Evolutionary conservation across 2,329 filamentous ascomycete genomes (phyloP), one percentile per base, ranked within the genome.

Genomic region (Trichoderma breve): DNA sequence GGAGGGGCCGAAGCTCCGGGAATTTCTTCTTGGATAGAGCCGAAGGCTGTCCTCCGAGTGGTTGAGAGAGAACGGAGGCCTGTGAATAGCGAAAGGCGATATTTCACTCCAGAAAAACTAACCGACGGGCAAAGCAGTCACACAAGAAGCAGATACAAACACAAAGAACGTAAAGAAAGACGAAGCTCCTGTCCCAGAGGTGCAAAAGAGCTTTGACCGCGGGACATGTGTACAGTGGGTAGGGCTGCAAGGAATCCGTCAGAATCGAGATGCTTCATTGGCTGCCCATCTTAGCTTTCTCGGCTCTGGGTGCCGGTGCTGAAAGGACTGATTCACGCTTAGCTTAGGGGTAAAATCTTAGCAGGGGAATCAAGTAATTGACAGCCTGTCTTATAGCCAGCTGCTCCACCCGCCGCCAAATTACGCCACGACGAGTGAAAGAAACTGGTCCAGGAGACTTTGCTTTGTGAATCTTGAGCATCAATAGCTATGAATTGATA

Each of bases 291-390:
- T 36, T 61, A 30, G 28, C 26, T 15, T 60, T 43, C 55, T 61
- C 66, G 66, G 66, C 47, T 70, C 55, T 36, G n/a, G 24, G 39
- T 70, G 66, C 66, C 66, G 66, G 57, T 26, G 57, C 57, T 62
- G 57, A 32, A 24, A 60, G n/a, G 24, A 32, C 32, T 24, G 34
- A 39, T 60, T 32, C 6, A 47, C 30, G 34, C 24, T 43, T 66
- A 24, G 47, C 47, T 51, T 26, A 55, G 63, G 43, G 47, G 47
- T 43, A 24, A 47, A 47, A 12, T 21, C 24, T 24, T 24, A 32
- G 32, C 39, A 53, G 15, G 28, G 55, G 36, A 21, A 21, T 7
- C 9, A 26, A 51, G 7, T 28, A 21, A 24, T 9, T 61, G 18
- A 43, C 34, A 61, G 36, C 11, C 24, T 68, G 36, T 34, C 34